These are phyloP conservation scores for Cercophora samala DNA, from an alignment of 495 filamentous ascomycete species.

Conservation along the genomic window DNA sequence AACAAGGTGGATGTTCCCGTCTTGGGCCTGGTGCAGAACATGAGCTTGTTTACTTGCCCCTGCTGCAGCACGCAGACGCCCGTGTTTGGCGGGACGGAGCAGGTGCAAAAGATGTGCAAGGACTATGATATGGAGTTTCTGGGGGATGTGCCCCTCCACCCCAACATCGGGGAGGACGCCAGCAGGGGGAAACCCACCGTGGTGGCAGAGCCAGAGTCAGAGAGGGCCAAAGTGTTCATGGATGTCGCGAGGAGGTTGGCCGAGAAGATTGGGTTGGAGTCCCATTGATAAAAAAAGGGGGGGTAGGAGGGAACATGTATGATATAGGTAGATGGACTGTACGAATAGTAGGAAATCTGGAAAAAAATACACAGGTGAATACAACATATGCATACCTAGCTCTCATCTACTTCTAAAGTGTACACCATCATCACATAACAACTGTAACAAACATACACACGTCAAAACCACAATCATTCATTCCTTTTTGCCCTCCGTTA, in stretches of 20 bases:
- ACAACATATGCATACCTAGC: too few relatives aligned
- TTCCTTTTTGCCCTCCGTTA: too few relatives aligned
- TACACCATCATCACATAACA: too few relatives aligned
- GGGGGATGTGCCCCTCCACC: slow-evolving; percentile 87
- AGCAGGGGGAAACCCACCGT: slow-evolving; percentile 89
- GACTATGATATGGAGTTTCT: slow-evolving; percentile 70
- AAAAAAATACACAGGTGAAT: too few relatives aligned
- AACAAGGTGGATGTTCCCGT: slow-evolving; percentile 70
- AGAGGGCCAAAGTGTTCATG: slow-evolving; percentile 66
- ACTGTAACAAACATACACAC: too few relatives aligned
- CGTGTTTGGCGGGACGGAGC: slow-evolving; percentile 66
- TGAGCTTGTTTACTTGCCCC: slow-evolving; percentile 83
- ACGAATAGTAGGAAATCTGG: too few relatives aligned
- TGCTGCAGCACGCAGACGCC: slow-evolving; percentile 68
- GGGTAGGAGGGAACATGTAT: too few relatives aligned
- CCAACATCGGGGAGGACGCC: slow-evolving; percentile 81
- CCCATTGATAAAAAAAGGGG: too few relatives aligned
- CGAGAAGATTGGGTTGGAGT: slow-evolving; percentile 43
- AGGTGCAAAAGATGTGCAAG: slow-evolving; percentile 39
- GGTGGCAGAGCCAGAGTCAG: slow-evolving; percentile 74
- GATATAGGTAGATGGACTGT: too few relatives aligned
- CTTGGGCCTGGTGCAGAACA: slow-evolving; percentile 94
- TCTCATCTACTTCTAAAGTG: too few relatives aligned
- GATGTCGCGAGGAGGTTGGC: slow-evolving; percentile 62
- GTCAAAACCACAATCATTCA: too few relatives aligned